These are phyloP conservation scores for Suhomyces sp. DNA, from an alignment of 805 yeast genomes.

Conservation along the genomic window DNA sequence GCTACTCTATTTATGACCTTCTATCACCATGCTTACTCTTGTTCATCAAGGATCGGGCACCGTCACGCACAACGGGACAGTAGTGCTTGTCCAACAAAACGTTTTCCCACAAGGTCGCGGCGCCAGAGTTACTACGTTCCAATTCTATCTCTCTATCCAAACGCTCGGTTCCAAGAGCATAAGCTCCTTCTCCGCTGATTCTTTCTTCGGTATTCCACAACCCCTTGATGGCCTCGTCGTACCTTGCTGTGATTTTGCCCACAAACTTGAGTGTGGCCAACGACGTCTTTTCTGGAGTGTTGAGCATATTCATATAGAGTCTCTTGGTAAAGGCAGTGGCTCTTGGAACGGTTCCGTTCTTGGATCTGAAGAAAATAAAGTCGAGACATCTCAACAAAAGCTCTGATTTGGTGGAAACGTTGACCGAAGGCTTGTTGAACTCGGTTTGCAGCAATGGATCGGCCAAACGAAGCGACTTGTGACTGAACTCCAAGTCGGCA, in stretches of 20 bases:
- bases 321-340: constrained; percentile 83
- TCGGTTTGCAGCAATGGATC: constrained; percentile 59
- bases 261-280: constrained; percentile 75
- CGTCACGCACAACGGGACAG: constrained; percentile 75
- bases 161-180: constrained; percentile 55
- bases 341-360: constrained; percentile 61
- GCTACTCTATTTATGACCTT: background rate
- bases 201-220: constrained; percentile 87
- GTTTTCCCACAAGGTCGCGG: constrained; percentile 89
- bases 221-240: constrained; percentile 65
- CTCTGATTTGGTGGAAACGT: constrained; percentile 87
- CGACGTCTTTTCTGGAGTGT: constrained; percentile 85
- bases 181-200: constrained; percentile 67
- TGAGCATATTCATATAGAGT: constrained; percentile 60
- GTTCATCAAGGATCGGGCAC: constrained; percentile 44
- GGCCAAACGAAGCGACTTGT: constrained; percentile 72
- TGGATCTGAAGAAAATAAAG: constrained; percentile 73
- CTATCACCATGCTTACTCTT: constrained; percentile 24
- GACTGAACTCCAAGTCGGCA: constrained; percentile 81
- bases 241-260: constrained; percentile 69
- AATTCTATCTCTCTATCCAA: constrained; percentile 49
- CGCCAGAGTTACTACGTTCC: constrained; percentile 78
- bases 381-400: constrained; percentile 74
- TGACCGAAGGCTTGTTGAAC: constrained; percentile 64
- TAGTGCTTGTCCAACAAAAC: constrained; percentile 78